A percentile compares a stretch with the other conserved stretches of the same genome.
These are phyloP conservation scores for Suhomyces chickasaworum DNA, from an alignment of 1,139 yeast species.

Conservation along the genomic window DNA sequence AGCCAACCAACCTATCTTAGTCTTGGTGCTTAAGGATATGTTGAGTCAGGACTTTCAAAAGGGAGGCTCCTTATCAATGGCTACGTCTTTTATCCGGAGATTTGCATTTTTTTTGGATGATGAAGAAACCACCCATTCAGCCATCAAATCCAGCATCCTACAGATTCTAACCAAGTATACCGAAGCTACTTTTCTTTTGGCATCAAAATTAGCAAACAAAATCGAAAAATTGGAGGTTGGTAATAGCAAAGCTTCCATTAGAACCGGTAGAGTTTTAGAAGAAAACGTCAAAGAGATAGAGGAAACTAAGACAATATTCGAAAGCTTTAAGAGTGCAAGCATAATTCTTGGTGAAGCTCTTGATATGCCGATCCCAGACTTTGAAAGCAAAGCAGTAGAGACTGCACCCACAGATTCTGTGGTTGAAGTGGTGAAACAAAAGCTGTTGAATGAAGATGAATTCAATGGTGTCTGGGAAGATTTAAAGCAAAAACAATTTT, in stretches of 20 bases:
- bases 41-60: conserved; percentile 50
- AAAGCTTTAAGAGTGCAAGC: conserved; percentile 48
- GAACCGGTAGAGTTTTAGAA: conserved; percentile 66
- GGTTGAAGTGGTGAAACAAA: conserved; percentile 29
- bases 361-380: conserved; percentile 20
- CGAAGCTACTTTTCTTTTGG: conserved; percentile 41
- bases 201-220: conserved; percentile 37
- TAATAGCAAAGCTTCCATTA: conserved; percentile 57
- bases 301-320: conserved; percentile 38
- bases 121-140: conserved; percentile 6
- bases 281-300: conserved; percentile 50
- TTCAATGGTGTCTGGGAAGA: conserved; percentile 63
- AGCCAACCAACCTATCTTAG: conserved; percentile 41
- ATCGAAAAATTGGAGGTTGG: conserved; percentile 38
- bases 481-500: conserved; percentile 63
- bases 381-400: background rate
- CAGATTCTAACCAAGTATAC: conserved; percentile 51
- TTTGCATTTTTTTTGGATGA: conserved; percentile 30
- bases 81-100: conserved; percentile 53
- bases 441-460: conserved; percentile 31
- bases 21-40: conserved; percentile 56
- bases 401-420: conserved; percentile 6
- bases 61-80: conserved; percentile 51
- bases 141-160: conserved; percentile 19
- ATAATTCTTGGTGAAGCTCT: conserved; percentile 48